These are phyloP conservation scores for Alternaria brassicicola DNA, from an alignment of 2,329 filamentous ascomycete genomes.

Conservation along the genomic window DNA sequence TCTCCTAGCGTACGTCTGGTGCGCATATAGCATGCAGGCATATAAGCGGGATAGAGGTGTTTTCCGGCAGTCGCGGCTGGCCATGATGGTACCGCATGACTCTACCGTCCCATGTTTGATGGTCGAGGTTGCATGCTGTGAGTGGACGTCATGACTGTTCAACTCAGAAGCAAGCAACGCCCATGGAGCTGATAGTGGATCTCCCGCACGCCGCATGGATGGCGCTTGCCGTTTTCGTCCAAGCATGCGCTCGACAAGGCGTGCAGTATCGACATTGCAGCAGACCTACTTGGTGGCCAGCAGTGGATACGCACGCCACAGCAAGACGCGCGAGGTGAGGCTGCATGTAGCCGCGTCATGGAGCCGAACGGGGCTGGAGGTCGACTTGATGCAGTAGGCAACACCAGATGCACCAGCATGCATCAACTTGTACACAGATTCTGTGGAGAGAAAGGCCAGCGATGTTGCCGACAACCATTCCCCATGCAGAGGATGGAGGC, in stretches of 20 bases:
- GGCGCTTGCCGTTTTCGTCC: slow-evolving; percentile 25
- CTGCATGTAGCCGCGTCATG: slow-evolving; percentile 36
- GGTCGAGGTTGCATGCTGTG: slow-evolving; percentile 32
- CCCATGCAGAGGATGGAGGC: slow-evolving; percentile 9
- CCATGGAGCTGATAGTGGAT: slow-evolving; percentile 24
- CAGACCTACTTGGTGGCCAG: slow-evolving; percentile 12
- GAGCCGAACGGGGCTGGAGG: slow-evolving; percentile 39
- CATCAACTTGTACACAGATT: slow-evolving; percentile 26
- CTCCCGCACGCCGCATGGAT: slow-evolving; percentile 25
- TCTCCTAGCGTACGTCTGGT: slow-evolving; percentile 26
- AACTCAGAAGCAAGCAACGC: slow-evolving; percentile 28
- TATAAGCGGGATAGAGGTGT: slow-evolving; percentile 7
- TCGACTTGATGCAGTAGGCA: slow-evolving; percentile 26
- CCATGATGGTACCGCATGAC: slow-evolving; percentile 14
- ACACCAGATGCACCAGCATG: slow-evolving; percentile 28
- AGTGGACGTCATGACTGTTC: slow-evolving; percentile 13
- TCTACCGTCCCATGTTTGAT: slow-evolving; percentile 21
- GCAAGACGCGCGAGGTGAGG: slow-evolving; percentile 37
- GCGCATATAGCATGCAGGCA: not conserved
- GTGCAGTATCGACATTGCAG: slow-evolving; percentile 23
- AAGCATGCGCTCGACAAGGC: slow-evolving; percentile 21
- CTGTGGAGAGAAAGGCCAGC: slow-evolving; percentile 22
- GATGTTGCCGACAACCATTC: slow-evolving; percentile 10
- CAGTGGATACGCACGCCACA: slow-evolving; percentile 24
- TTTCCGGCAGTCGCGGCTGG: slow-evolving; percentile 16